Percentiles rank a stretch among this genome's conserved stretches.
phyloP scores from a whole-genome alignment of 768 basidiomycete species.

The Sistotremastrum niveocremeum region DNA sequence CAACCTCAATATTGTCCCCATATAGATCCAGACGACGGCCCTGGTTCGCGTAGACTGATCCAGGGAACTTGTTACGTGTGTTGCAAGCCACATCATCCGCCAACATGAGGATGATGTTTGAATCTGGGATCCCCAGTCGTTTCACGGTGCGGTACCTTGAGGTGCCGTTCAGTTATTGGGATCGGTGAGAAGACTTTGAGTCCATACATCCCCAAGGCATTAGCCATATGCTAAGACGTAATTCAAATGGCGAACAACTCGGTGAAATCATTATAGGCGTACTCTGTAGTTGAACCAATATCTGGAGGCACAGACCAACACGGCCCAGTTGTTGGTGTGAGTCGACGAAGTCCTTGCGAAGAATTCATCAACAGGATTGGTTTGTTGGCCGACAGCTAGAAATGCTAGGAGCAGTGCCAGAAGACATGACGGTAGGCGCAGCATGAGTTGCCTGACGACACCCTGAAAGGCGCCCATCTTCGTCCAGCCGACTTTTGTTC shows the following conservation, averaged over 20 bases:
- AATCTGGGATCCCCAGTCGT: conserved; percentile 94
- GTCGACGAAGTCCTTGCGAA: conserved; percentile 9
- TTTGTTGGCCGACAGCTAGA: no score
- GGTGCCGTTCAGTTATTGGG: not conserved
- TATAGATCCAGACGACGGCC: conserved; percentile 79
- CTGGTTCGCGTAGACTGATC: conserved; percentile 81
- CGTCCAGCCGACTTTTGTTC: no score
- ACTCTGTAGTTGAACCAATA: conserved; percentile 99
- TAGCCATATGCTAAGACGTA: conserved; percentile 83
- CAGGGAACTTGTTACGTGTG: conserved; percentile 81
- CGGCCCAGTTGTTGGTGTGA: conserved; percentile 99
- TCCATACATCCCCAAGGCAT: conserved; percentile 88
- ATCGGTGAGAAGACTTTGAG: not conserved
- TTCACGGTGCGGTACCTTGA: conserved; percentile 95
- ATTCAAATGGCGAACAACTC: not conserved
- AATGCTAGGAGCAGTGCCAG: no score
- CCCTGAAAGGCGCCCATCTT: no score
- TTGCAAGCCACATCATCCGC: conserved; percentile 96
- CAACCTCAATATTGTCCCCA: conserved; percentile 94
- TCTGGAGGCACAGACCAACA: conserved; percentile 83
- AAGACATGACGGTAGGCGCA: no score
- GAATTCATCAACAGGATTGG: conserved; percentile 1
- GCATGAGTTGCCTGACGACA: no score
- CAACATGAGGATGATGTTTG: conserved; percentile 97
- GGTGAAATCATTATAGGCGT: conserved; percentile 15